phyloP scores from a whole-genome alignment of 148 eudicot species.

The Agrostemma githago region DNA sequence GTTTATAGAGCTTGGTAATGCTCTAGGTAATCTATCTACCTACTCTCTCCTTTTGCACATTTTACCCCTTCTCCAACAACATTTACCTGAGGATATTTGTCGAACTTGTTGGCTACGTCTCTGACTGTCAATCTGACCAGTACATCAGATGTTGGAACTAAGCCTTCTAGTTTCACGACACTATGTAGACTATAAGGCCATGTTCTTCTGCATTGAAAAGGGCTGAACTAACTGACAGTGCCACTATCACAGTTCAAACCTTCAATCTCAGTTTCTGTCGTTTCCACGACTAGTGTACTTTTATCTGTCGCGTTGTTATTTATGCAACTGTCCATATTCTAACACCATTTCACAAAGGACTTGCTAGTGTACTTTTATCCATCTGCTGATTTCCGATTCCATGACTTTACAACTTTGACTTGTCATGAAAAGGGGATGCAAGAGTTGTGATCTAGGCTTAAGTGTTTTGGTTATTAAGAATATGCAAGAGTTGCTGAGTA shows the following conservation, averaged over 20 bases:
- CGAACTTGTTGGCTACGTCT: neutral
- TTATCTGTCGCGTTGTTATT: neutral
- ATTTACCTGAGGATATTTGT: neutral
- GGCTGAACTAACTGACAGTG: no score
- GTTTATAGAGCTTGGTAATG: conserved; percentile 52
- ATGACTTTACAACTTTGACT: neutral
- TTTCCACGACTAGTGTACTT: neutral
- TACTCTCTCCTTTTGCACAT: neutral
- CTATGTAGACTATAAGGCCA: neutral
- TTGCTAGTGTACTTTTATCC: neutral
- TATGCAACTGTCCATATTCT: neutral
- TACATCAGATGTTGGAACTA: neutral
- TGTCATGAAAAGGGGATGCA: neutral
- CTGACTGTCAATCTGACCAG: neutral
- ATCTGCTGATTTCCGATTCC: neutral
- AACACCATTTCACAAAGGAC: neutral
- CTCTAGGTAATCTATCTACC: conserved; percentile 36
- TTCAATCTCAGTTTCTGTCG: neutral
- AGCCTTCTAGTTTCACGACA: neutral
- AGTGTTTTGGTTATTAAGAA: neutral
- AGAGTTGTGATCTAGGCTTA: neutral
- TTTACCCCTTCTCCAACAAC: neutral
- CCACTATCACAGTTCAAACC: neutral
- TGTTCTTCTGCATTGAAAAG: no score
- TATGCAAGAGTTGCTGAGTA: no score